A percentile compares a stretch with the other conserved stretches of the same genome.
phyloP scores from a whole-genome alignment of 352 stramenopile species.

The Phytopythium litorale region DNA sequence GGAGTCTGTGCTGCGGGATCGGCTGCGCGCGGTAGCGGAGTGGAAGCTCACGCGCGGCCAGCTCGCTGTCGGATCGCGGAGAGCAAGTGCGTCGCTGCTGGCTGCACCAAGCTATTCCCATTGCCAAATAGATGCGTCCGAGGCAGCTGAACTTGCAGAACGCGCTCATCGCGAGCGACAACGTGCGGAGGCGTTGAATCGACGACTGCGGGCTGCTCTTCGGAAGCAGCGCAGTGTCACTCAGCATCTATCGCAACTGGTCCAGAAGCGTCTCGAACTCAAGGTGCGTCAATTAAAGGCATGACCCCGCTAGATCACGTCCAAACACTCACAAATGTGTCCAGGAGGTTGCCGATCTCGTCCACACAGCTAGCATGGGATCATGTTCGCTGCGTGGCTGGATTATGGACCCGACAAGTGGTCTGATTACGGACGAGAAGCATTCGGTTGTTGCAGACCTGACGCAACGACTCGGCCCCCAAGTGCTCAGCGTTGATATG shows the following conservation, averaged over 20 bases:
- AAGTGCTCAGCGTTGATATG: neutral
- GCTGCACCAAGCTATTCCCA: too few relatives aligned
- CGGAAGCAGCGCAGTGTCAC: slow-evolving; percentile 13
- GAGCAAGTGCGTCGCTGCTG: neutral
- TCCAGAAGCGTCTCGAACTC: neutral
- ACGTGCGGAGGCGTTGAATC: slow-evolving; percentile 14
- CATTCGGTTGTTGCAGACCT: neutral
- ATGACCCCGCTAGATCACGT: neutral
- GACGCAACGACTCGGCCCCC: neutral
- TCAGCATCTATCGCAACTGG: slow-evolving; percentile 6
- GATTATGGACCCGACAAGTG: neutral
- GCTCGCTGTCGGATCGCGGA: neutral
- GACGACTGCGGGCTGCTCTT: slow-evolving; percentile 15
- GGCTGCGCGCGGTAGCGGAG: slow-evolving; percentile 10
- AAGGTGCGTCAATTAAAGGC: neutral
- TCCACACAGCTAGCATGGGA: neutral
- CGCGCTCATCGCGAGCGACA: slow-evolving; percentile 8
- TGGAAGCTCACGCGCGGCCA: neutral
- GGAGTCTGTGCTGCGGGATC: slow-evolving; percentile 12
- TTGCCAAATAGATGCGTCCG: neutral
- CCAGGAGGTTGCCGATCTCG: neutral
- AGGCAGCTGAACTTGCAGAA: neutral
- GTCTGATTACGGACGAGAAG: neutral
- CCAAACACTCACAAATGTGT: neutral
- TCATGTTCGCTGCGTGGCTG: neutral